These are phyloP conservation scores for Silene conica DNA, from an alignment of 148 eudicot genomes.

Conservation along the genomic window DNA sequence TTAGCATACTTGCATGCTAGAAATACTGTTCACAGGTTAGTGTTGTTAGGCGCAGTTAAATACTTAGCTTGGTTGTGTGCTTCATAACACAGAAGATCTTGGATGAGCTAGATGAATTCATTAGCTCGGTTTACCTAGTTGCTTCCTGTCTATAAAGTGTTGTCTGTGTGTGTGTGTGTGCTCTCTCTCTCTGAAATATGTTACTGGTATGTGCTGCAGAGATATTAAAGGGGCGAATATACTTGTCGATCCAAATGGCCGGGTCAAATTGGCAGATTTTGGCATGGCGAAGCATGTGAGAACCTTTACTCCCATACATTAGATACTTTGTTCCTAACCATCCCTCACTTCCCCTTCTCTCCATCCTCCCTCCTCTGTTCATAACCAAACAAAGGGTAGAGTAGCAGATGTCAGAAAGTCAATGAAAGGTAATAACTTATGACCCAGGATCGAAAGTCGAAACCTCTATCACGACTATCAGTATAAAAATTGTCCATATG, in stretches of 20 bases:
- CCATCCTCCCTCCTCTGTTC: no score
- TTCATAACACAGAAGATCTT: no score
- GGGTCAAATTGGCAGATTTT: slow-evolving; percentile 69
- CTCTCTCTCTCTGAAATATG: not conserved
- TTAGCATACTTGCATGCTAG: slow-evolving; percentile 58
- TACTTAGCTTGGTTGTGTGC: slow-evolving; percentile 3
- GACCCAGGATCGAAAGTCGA: no score
- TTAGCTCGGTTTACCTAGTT: not conserved
- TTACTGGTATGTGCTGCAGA: slow-evolving; percentile 32
- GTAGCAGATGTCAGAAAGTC: no score
- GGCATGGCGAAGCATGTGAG: slow-evolving; percentile 78
- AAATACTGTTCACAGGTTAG: slow-evolving; percentile 57
- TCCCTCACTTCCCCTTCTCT: no score
- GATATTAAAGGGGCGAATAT: slow-evolving; percentile 80
- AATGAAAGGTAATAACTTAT: no score
- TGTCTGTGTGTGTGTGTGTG: not conserved
- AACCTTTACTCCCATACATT: not conserved
- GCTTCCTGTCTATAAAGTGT: not conserved
- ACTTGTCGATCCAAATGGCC: slow-evolving; percentile 59
- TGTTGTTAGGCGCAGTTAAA: not conserved
- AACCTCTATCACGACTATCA: no score
- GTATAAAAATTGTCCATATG: no score
- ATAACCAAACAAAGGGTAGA: no score
- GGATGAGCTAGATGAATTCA: not conserved
- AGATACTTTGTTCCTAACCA: not conserved